Conservation (phyloP, 202 grass and related monocot species). For the Eragrostis tef region DNA sequence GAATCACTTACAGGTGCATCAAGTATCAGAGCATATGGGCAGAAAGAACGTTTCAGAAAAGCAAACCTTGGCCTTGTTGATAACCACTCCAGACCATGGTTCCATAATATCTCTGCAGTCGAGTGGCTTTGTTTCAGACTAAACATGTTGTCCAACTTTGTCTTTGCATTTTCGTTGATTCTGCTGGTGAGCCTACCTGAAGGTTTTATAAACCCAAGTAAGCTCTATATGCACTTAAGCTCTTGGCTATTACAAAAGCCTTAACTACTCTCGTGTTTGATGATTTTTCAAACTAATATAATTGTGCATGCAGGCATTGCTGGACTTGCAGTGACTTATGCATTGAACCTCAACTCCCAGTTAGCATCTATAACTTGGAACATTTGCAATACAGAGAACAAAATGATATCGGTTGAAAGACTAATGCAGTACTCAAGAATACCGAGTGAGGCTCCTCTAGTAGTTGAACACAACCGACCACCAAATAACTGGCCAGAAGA, state of each 20-base stretch:
- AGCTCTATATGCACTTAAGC: constrained; percentile 51
- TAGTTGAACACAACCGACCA: constrained; percentile 59
- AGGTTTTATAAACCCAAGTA: constrained; percentile 99
- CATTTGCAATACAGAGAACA: constrained; percentile 91
- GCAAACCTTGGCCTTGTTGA: constrained; percentile 74
- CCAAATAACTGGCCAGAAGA: constrained; percentile 78
- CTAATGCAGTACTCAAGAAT: constrained; percentile 94
- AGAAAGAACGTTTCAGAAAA: constrained; percentile 85
- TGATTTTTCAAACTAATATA: constrained; percentile 37
- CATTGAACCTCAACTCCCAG: constrained; percentile 89
- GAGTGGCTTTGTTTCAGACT: constrained; percentile 96
- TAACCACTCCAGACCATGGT: constrained; percentile 86
- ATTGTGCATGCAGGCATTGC: constrained; percentile 72
- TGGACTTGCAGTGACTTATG: constrained; percentile 95
- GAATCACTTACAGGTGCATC: constrained; percentile 87
- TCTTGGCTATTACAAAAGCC: constrained; percentile 22
- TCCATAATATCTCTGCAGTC: constrained; percentile 75
- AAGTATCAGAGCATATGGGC: constrained; percentile 89
- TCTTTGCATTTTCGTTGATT: constrained; percentile 87
- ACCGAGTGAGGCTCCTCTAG: constrained; percentile 79
- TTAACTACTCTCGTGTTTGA: constrained; percentile 3
- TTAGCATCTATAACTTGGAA: constrained; percentile 85
- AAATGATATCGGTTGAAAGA: constrained; percentile 99
- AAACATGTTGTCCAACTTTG: constrained; percentile 88
- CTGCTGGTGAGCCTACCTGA: constrained; percentile 93